Conservation (phyloP, 257 asterid genomes). For the Solanum acaule region DNA sequence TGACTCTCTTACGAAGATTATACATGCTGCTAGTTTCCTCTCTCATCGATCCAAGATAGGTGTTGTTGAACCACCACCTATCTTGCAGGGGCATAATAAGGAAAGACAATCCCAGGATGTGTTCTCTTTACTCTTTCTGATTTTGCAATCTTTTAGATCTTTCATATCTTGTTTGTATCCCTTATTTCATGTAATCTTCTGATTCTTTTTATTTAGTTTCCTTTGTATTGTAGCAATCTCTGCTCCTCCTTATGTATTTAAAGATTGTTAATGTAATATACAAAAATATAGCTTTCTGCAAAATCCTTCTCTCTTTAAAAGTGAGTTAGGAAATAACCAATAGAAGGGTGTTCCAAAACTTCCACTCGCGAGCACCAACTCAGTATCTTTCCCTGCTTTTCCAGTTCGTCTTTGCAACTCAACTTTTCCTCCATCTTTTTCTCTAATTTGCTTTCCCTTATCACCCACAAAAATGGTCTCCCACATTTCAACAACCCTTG, state of each 20-base stretch:
- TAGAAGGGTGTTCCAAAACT: not conserved
- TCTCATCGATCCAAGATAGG: not conserved
- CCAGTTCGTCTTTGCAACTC: conserved; percentile 6
- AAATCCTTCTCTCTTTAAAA: no score
- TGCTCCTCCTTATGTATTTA: not conserved
- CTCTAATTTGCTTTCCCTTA: no score
- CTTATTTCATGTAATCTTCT: not conserved
- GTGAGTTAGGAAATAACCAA: not conserved
- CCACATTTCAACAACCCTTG: not conserved
- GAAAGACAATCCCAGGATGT: not conserved
- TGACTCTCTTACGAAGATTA: not conserved
- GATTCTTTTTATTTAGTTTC: not conserved
- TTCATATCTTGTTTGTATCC: not conserved
- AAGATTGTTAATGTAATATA: not conserved
- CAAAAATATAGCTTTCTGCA: not conserved
- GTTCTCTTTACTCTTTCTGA: not conserved
- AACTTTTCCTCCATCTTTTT: not conserved
- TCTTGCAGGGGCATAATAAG: not conserved
- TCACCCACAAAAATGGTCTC: not conserved
- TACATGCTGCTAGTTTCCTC: not conserved
- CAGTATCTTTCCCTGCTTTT: conserved; percentile 5
- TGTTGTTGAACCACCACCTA: not conserved
- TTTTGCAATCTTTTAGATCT: not conserved
- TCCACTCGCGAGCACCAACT: conserved; percentile 16
- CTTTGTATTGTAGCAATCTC: not conserved